Conservation (phyloP, 2,329 filamentous ascomycete genomes). For the Trichoderma sp. region DNA sequence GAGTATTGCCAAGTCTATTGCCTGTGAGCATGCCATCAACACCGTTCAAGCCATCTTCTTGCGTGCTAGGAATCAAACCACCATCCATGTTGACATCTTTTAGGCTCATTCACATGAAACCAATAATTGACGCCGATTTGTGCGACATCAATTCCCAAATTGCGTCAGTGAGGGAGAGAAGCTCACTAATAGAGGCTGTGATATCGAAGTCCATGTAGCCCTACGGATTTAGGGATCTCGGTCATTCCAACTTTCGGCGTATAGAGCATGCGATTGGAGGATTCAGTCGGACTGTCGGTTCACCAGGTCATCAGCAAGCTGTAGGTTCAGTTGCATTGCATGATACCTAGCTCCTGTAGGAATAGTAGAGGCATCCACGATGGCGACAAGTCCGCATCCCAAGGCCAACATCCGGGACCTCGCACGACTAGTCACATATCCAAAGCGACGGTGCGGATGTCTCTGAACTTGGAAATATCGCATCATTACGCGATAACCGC, state of each 20-base stretch:
- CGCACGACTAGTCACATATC: background rate
- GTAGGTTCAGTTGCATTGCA: background rate
- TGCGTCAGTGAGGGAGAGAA: conserved; percentile 19
- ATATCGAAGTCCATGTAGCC: background rate
- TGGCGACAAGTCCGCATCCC: background rate
- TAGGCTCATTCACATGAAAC: background rate
- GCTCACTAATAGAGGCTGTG: background rate
- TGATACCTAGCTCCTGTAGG: background rate
- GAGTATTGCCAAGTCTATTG: background rate
- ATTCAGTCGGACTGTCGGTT: conserved; percentile 6
- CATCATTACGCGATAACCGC: conserved; percentile 11
- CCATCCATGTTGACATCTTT: background rate
- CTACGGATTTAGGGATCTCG: background rate
- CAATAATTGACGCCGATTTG: conserved; percentile 6
- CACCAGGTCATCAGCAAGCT: background rate
- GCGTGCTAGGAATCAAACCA: background rate
- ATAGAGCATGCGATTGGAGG: background rate
- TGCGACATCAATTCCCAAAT: conserved; percentile 14
- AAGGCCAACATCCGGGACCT: background rate
- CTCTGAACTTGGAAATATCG: conserved; percentile 2
- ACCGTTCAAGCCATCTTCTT: background rate
- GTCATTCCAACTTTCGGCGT: background rate
- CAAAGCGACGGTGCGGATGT: conserved; percentile 12
- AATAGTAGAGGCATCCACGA: background rate
- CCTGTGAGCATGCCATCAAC: background rate